phyloP scores from a whole-genome alignment of 352 stramenopile genomes.

The Pythium guiyangense region DNA sequence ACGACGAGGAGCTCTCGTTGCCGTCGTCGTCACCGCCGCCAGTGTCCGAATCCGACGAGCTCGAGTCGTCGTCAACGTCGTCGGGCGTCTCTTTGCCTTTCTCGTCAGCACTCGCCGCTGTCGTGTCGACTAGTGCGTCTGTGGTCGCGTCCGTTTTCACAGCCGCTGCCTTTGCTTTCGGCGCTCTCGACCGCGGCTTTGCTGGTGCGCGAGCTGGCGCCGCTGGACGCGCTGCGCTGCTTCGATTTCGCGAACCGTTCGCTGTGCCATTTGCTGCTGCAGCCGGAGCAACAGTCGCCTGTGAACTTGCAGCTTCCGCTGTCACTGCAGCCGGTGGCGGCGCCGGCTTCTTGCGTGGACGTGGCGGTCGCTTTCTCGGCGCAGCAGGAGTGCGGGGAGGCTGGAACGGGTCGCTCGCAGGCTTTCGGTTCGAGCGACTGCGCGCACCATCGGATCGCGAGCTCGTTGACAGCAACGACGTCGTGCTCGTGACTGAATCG shows the following conservation, averaged over 20 bases:
- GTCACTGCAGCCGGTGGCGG: too few species aligned
- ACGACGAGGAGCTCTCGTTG: conserved; percentile 46
- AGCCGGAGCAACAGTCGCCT: too few species aligned
- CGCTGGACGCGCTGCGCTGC: conserved; percentile 4
- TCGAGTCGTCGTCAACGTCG: neutral
- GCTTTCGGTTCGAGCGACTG: neutral
- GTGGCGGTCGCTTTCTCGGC: conserved; percentile 12
- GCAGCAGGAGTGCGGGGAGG: conserved; percentile 7
- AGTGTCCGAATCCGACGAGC: conserved; percentile 3
- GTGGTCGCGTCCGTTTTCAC: neutral
- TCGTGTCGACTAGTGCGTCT: neutral
- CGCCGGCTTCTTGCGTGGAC: conserved; percentile 15
- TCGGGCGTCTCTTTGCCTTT: neutral
- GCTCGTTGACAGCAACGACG: conserved; percentile 4
- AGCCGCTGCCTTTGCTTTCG: neutral
- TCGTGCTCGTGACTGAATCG: neutral
- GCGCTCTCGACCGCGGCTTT: neutral
- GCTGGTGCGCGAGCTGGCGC: neutral
- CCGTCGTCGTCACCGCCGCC: conserved; percentile 11
- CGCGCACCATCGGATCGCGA: neutral
- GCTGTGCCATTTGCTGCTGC: neutral
- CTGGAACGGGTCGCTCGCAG: conserved; percentile 2
- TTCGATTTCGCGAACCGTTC: neutral
- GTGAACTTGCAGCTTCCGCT: too few species aligned
- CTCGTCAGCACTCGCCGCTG: neutral